Base-by-base conservation (phyloP, 2,329 filamentous ascomycete species). In the Penicillium sclerotiorum region DNA sequence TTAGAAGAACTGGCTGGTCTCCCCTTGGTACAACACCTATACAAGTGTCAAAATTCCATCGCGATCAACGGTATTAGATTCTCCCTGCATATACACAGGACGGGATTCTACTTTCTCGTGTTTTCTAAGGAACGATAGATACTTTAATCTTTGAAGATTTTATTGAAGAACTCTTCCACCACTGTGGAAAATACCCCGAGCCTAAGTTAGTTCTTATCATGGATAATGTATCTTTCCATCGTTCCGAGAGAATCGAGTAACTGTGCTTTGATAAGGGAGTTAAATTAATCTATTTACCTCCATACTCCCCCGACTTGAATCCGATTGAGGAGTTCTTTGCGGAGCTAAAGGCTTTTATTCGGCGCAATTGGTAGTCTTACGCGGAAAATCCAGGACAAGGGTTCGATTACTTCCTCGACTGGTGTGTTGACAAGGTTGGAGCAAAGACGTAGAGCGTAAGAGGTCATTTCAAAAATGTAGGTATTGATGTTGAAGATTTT, bases 351-450 rank as follows among this genome's bases (percentile, higher is more conserved):
- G 25, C 25, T 6, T 67, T 63, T 40, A 65, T 70, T 27, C 66
- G 66, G 52, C 58, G 56, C 45, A 53, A 63, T 33, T 65, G 49
- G 57, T 41, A 56, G 32, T 43, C 42, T 25, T 56, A 47, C 41
- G 43, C 52, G 46, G 42, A 58, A 32, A 42, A 46, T 32, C 55
- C 52, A 8, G 22, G 42, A 7, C 47, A 58, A 42, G 53, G 47
- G 13, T 64, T 65, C 46, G 37, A 49, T 41, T 37, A 17, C 25
- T 65, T 56, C 41, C 50, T 64, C 22, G 60, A 63, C 53, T 65
- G 55, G 61, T 67, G 58, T 46, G 45, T 65, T 22, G 48, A 56
- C 47, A 45, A 56, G 9, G 59, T 63, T 39, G 60, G 40, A 27
- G 25, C 15, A 43, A 43, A 32, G 23, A 22, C 8, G 15, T 25